Evolutionary conservation across 73 alveolate genomes (phyloP).

Genomic region (Stentor coeruleus): DNA sequence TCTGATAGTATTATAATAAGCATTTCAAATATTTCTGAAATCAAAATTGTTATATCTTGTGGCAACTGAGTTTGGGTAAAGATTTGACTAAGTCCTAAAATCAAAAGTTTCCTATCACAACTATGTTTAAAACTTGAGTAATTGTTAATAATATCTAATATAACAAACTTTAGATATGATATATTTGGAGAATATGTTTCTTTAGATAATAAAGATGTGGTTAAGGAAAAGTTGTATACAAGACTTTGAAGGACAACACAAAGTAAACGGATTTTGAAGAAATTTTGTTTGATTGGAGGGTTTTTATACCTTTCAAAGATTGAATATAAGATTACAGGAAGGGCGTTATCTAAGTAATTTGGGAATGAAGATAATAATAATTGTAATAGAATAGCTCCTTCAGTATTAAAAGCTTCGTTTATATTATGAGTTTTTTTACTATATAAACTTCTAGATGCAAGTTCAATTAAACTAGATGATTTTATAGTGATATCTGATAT

Average conservation of each 20-base stretch:
- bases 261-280: conserved; percentile 11
- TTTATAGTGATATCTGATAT: no score
- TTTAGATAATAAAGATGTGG: background rate
- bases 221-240: background rate
- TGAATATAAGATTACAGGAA: background rate
- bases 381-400: conserved; percentile 21
- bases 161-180: conserved; percentile 6
- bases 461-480: background rate
- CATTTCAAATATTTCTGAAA: conserved; percentile 11
- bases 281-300: background rate
- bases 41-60: background rate
- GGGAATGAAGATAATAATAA: background rate
- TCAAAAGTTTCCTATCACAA: background rate
- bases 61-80: background rate
- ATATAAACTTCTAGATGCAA: background rate
- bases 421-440: background rate
- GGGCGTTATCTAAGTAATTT: background rate
- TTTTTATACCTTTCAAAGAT: background rate
- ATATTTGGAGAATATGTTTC: background rate
- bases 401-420: conserved; percentile 4
- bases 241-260: background rate
- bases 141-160: background rate
- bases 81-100: conserved; percentile 4
- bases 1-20: conserved; percentile 6
- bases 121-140: background rate